Base-by-base conservation (phyloP, 2,329 filamentous ascomycete species). In the Stemphylium lycopersici region DNA sequence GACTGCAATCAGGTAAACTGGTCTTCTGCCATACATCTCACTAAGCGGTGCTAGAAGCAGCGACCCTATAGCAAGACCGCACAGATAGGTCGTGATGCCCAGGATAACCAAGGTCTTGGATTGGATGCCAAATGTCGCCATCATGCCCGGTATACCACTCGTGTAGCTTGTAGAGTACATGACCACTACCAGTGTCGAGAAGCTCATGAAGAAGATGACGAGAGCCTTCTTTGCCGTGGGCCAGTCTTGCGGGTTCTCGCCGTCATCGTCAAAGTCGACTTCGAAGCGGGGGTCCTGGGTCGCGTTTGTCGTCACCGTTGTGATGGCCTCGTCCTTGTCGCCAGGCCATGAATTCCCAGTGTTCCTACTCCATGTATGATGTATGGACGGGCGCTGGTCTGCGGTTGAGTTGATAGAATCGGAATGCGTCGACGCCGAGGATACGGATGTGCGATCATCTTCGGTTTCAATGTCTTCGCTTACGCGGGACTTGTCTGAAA, bases 91-190 rank as follows among this genome's bases (percentile, higher is more conserved):
- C 0, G 91, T 95, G 39, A 96, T 79, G 4, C 91, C 91, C 2
- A 95, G 77, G 0, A 90, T 90, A 0, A 87, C 83, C n/a, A 88
- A 73, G 0, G 84, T 86, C 31, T 84, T 80, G 12, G 78, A 81
- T 6, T 78, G 69, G 15, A 85, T 79, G 33, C 81, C 76, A 62
- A 91, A 93, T 46, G 90, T 87, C 12, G 80, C 72, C 66, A 86
- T 84, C 73, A 96, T 84, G 0, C 89, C 87, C 0, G 84, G 82
- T 31, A 90, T 84, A 2, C 87, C 87, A 0, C 87, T 84, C 0
- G 90, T 91, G 70, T 95, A 96, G 46, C 85, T 87, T 0, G 91
- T 95, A 41, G 87, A 91, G 69, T 92, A 82, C 81, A 84, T 79
- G 22, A 81, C 58, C 0, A 72, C 71, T 1, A 73, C 66, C 0